These are phyloP conservation scores for Colletotrichum cordylinicola DNA, from an alignment of 2,329 filamentous ascomycete genomes.

Conservation along the genomic window DNA sequence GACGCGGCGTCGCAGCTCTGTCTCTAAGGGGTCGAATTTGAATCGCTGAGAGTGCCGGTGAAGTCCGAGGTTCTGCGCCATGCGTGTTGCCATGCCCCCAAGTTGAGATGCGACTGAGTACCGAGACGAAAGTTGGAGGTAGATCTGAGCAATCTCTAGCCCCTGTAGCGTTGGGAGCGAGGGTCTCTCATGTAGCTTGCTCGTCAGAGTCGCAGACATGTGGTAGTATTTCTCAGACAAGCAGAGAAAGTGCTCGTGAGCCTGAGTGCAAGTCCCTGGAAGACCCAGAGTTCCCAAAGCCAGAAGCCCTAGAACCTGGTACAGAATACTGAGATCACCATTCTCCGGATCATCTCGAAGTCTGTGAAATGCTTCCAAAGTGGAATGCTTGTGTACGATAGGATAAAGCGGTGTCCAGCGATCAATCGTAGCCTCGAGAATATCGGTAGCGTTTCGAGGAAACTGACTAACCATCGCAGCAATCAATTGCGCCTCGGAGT, in stretches of 20 bases:
- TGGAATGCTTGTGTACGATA: slow-evolving; percentile 25
- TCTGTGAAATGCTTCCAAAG: slow-evolving; percentile 8
- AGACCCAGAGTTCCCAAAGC: slow-evolving; percentile 25
- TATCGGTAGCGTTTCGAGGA: slow-evolving; percentile 12
- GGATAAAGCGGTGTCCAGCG: slow-evolving; percentile 25
- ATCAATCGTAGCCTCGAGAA: slow-evolving; percentile 24
- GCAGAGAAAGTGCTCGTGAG: slow-evolving; percentile 27
- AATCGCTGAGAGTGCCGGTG: slow-evolving; percentile 31
- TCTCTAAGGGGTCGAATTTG: slow-evolving; percentile 30
- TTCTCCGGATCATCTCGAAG: background rate
- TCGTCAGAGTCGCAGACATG: slow-evolving; percentile 20
- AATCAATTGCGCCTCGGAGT: background rate
- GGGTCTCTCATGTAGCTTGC: slow-evolving; percentile 21
- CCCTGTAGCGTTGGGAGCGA: slow-evolving; percentile 26
- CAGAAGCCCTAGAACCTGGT: slow-evolving; percentile 25
- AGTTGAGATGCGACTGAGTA: slow-evolving; percentile 27
- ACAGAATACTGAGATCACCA: background rate
- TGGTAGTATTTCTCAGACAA: slow-evolving; percentile 25
- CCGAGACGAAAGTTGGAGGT: slow-evolving; percentile 27
- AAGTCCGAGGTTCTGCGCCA: slow-evolving; percentile 28
- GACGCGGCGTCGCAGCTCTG: slow-evolving; percentile 26
- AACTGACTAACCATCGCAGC: slow-evolving; percentile 15
- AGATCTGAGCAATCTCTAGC: slow-evolving; percentile 27
- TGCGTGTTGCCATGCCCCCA: slow-evolving; percentile 27
- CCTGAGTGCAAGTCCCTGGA: background rate